Conservation (phyloP, 179 eudicot genomes). For the Kewa caespitosa region DNA sequence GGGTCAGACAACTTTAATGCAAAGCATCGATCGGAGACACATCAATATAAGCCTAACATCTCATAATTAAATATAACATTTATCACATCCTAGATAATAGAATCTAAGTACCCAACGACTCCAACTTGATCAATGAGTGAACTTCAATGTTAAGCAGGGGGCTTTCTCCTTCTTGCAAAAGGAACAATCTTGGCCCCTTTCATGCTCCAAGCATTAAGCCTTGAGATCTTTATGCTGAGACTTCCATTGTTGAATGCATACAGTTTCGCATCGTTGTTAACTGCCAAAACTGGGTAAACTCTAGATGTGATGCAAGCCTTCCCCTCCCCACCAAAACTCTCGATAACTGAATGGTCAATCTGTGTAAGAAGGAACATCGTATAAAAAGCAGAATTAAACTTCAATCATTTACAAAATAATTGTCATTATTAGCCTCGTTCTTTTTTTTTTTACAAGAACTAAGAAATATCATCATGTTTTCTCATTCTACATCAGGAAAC, state of each 20-base stretch:
- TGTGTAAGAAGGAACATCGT: background rate
- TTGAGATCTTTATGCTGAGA: constrained; percentile 24
- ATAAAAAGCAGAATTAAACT: background rate
- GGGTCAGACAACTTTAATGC: background rate
- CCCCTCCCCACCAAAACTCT: constrained; percentile 40
- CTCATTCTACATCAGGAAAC: background rate
- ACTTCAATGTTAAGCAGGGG: constrained; percentile 1
- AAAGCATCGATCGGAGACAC: background rate
- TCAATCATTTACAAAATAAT: no score
- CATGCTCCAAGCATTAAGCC: constrained; percentile 54
- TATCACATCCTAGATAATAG: background rate
- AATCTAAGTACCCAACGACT: background rate
- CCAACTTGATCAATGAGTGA: background rate
- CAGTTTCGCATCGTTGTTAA: constrained; percentile 27
- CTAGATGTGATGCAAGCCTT: constrained; percentile 38
- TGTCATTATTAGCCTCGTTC: no score
- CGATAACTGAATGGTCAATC: constrained; percentile 39
- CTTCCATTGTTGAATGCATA: constrained; percentile 36
- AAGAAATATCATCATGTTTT: background rate
- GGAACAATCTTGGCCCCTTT: constrained; percentile 31
- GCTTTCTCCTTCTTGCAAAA: constrained; percentile 25
- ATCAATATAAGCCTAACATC: background rate
- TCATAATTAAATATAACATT: background rate
- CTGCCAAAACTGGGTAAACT: constrained; percentile 33
- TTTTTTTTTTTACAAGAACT: no score